Conservation (phyloP, 176 grass and related monocot genomes). For the Avena atlantica region DNA sequence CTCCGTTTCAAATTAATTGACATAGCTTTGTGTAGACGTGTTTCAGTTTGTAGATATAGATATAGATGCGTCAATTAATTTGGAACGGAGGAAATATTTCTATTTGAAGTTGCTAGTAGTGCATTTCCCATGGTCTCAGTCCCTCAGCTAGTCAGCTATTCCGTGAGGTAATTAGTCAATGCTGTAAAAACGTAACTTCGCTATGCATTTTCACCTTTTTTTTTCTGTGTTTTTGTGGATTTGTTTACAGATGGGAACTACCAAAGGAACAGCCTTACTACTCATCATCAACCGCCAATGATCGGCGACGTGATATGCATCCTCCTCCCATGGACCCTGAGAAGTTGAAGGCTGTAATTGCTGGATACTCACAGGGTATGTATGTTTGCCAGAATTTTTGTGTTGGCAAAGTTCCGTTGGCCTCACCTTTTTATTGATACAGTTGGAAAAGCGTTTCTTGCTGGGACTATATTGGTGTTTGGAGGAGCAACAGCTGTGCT, state of each 20-base stretch:
- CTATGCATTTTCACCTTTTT: slow-evolving; percentile 10
- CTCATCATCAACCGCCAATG: slow-evolving; percentile 83
- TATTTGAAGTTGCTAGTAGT: background rate
- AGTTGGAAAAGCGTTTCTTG: slow-evolving; percentile 90
- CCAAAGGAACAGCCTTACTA: slow-evolving; percentile 66
- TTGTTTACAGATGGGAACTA: slow-evolving; percentile 77
- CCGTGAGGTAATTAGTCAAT: background rate
- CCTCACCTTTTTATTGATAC: slow-evolving; percentile 35
- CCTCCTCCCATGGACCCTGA: slow-evolving; percentile 70
- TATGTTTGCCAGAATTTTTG: background rate
- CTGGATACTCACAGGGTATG: slow-evolving; percentile 77
- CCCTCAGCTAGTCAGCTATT: background rate
- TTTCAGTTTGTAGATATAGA: too few relatives aligned
- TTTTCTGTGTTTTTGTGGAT: background rate
- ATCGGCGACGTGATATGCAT: slow-evolving; percentile 60
- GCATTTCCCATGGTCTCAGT: background rate
- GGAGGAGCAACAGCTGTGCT: slow-evolving; percentile 67
- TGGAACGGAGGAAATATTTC: too few relatives aligned
- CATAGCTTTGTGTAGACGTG: too few relatives aligned
- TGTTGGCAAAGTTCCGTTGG: slow-evolving; percentile 18
- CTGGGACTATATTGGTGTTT: slow-evolving; percentile 75
- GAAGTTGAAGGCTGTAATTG: slow-evolving; percentile 79
- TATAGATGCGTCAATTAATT: too few relatives aligned
- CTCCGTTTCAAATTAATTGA: too few relatives aligned
- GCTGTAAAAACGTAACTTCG: background rate